These are phyloP conservation scores for Striga hermonthica DNA, from an alignment of 305 asterid species.

Conservation along the genomic window DNA sequence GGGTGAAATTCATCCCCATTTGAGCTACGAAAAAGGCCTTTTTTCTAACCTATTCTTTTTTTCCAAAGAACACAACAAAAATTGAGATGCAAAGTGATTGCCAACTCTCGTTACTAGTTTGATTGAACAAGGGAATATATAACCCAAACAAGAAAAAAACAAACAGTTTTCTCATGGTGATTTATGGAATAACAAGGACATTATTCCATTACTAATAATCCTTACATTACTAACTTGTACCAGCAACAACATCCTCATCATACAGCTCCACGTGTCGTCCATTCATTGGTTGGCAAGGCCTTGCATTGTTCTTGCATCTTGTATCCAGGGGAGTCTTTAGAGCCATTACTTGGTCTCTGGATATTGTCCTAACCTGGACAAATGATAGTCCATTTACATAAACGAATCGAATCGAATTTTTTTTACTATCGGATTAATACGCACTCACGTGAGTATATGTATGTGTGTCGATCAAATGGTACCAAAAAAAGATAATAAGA, in stretches of 20 bases:
- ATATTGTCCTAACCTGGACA: constrained; percentile 52
- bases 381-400: neutral
- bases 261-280: constrained; percentile 60
- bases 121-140: neutral
- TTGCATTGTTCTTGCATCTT: constrained; percentile 60
- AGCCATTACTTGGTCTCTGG: constrained; percentile 50
- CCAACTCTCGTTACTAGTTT: neutral
- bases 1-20: too few species aligned
- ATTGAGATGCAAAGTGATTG: too few species aligned
- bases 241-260: constrained; percentile 29
- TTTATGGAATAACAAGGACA: too few species aligned
- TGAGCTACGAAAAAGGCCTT: too few species aligned
- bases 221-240: too few species aligned
- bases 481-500: too few species aligned
- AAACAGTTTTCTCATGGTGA: neutral
- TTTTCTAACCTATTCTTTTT: too few species aligned
- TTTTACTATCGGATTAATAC: neutral
- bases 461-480: too few species aligned
- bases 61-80: too few species aligned
- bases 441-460: too few species aligned
- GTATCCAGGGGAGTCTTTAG: constrained; percentile 53
- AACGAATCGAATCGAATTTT: neutral
- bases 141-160: neutral
- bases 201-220: too few species aligned
- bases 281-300: constrained; percentile 62